Base-by-base conservation (phyloP, 192 early-diverging fungal species). In the Rhizophagus clarus region DNA sequence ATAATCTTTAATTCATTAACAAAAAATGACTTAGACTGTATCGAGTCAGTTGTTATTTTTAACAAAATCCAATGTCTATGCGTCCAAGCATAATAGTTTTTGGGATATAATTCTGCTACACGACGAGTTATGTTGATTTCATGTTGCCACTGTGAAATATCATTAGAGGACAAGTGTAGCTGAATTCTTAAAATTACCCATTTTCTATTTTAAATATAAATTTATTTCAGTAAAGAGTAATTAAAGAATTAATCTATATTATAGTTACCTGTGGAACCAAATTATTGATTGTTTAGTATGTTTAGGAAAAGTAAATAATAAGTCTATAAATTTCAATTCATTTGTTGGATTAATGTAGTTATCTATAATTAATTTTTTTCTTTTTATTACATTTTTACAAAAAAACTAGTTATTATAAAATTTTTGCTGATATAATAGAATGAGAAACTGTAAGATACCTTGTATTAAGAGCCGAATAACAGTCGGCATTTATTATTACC, bases 1-100 rank as follows among this genome's bases (percentile, higher is more conserved):
- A 83, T 83, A 66, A 73, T 74, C 29, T 79, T 62, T 61, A 83
- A 79, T 76, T 86, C 85, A 20, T 31, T 1, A 60, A 77, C 73
- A n/a, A 86, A 49, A 24, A 83, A 29, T 40, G 81, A 24, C 24
- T 80, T 56, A 2, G 76, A 56, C 14, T 42, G 4, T 70, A 64
- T 71, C 51, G 66, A 79, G 40, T 78, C 45, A 2, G 29, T 77
- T 11, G 79, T 73, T 8, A 83, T 56, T 12, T 73, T 71, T 37
- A 78, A 74, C 0, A 89, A 32, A 1, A 89, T 56, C 87, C 87
- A 88, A 67, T 83, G 80, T n/a, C 88, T 81, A 84, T 85, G 83
- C 5, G 76, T 82, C 88, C 88, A 89, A 56, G 88, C 79, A 76
- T 88, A 88, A 64, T 89, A 89, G 63, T 86, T 87, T 74, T 84